Evolutionary conservation across 202 grass and related monocot genomes (phyloP).

Genomic region (Eragrostis tef): DNA sequence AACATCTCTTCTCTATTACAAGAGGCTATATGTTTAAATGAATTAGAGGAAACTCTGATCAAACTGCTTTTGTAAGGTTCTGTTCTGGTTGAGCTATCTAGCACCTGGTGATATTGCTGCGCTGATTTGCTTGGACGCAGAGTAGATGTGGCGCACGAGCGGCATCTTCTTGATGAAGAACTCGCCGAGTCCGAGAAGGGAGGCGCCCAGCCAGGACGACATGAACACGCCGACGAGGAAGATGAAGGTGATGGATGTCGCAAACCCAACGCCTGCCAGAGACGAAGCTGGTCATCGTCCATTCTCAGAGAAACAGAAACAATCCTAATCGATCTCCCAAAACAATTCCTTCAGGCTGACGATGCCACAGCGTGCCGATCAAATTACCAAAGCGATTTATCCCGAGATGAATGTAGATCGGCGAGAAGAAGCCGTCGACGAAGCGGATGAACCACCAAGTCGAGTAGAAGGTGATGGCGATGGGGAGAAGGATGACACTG

Average conservation of each 20-base stretch:
- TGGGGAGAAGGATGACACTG: conserved; percentile 78
- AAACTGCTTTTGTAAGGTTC: too few species aligned
- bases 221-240: conserved; percentile 74
- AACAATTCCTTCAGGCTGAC: too few species aligned
- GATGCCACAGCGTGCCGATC: background rate
- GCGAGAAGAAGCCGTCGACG: conserved; percentile 79
- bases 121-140: conserved; percentile 80
- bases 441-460: conserved; percentile 83
- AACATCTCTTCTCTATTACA: background rate
- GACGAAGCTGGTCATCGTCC: too few species aligned
- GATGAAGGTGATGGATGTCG: conserved; percentile 75
- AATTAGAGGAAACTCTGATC: background rate
- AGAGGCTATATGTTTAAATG: background rate
- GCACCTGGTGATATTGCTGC: conserved; percentile 73
- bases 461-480: conserved; percentile 77
- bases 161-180: conserved; percentile 80
- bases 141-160: conserved; percentile 69
- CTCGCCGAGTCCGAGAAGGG: conserved; percentile 71
- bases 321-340: too few species aligned
- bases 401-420: conserved; percentile 72
- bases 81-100: too few species aligned
- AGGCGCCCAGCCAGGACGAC: conserved; percentile 70
- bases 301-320: too few species aligned
- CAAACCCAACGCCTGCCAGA: conserved; percentile 70
- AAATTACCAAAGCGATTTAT: conserved; percentile 66